These are phyloP conservation scores for Cytidiella melzeri DNA, from an alignment of 768 basidiomycete species.

Conservation along the genomic window DNA sequence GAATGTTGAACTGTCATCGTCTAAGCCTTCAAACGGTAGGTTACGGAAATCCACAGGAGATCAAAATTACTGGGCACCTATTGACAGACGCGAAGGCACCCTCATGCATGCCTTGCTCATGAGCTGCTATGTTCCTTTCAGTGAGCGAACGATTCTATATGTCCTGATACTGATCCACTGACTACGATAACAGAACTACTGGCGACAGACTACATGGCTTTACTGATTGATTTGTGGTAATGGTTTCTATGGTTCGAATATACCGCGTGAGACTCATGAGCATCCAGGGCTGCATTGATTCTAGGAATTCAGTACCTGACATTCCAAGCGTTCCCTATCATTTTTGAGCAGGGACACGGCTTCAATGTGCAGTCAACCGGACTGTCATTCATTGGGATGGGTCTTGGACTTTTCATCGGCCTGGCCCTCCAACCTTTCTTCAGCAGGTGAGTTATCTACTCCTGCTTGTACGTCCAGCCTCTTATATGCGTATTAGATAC, in stretches of 20 bases:
- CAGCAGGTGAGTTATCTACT: conserved; percentile 28
- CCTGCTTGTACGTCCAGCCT: neutral
- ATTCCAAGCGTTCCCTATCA: conserved; percentile 50
- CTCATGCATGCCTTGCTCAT: conserved; percentile 42
- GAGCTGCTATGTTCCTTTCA: conserved; percentile 57
- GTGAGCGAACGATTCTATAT: conserved; percentile 29
- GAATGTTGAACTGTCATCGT: neutral
- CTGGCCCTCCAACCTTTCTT: conserved; percentile 37
- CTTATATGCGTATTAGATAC: neutral
- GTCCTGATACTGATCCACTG: neutral
- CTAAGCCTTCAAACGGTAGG: conserved; percentile 23
- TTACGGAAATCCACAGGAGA: conserved; percentile 55
- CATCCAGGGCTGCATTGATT: conserved; percentile 34
- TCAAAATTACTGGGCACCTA: conserved; percentile 46
- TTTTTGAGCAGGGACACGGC: conserved; percentile 38
- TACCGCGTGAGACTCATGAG: neutral
- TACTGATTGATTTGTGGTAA: conserved; percentile 66
- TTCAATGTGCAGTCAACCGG: conserved; percentile 46
- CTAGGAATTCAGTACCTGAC: conserved; percentile 41
- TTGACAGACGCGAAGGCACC: conserved; percentile 44
- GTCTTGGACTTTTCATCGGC: conserved; percentile 40
- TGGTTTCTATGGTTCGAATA: conserved; percentile 21
- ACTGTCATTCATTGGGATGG: conserved; percentile 42
- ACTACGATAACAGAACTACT: conserved; percentile 43
- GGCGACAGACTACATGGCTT: conserved; percentile 64